A percentile compares a stretch with the other conserved stretches of the same genome.
Conservation (phyloP, 1,284 basidiomycete species). For the Austropuccinia psidii region DNA sequence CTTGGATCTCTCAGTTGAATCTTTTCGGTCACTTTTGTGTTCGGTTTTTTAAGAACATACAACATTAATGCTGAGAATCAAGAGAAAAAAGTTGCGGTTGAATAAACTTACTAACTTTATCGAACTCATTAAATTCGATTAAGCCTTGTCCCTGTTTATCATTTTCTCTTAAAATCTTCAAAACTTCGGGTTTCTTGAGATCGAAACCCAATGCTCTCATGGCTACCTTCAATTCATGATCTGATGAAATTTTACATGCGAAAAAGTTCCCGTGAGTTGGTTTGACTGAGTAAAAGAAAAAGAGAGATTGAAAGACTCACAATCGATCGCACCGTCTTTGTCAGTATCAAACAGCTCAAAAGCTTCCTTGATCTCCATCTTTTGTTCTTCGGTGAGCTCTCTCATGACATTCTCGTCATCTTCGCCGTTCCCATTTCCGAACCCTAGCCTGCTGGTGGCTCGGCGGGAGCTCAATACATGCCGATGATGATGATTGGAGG, state of each 20-base stretch:
- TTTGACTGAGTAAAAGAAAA: background rate
- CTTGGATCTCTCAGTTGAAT: conserved; percentile 89
- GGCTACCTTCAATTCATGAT: conserved; percentile 97
- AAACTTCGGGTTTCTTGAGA: conserved; percentile 93
- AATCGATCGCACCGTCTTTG: conserved; percentile 70
- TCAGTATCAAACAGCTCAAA: conserved; percentile 99
- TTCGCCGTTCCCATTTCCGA: background rate
- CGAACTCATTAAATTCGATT: conserved; percentile 91
- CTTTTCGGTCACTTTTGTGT: conserved; percentile 71
- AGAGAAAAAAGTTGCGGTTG: background rate
- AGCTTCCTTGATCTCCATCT: conserved; percentile 95
- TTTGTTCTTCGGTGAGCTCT: conserved; percentile 81
- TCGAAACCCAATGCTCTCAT: conserved; percentile 98
- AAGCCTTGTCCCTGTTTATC: conserved; percentile 82
- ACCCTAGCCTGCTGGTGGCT: background rate
- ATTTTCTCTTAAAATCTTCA: conserved; percentile 86
- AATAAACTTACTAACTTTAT: conserved; percentile 77
- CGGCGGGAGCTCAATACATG: background rate
- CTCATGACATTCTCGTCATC: conserved; percentile 24
- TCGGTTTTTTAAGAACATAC: background rate
- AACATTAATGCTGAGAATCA: background rate
- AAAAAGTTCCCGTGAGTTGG: background rate
- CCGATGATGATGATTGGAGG: background rate
- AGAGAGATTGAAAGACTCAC: background rate
- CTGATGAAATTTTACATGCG: conserved; percentile 47